These are phyloP conservation scores for Rubroshorea leprosula DNA, from an alignment of 345 rosid genomes.

Conservation along the genomic window DNA sequence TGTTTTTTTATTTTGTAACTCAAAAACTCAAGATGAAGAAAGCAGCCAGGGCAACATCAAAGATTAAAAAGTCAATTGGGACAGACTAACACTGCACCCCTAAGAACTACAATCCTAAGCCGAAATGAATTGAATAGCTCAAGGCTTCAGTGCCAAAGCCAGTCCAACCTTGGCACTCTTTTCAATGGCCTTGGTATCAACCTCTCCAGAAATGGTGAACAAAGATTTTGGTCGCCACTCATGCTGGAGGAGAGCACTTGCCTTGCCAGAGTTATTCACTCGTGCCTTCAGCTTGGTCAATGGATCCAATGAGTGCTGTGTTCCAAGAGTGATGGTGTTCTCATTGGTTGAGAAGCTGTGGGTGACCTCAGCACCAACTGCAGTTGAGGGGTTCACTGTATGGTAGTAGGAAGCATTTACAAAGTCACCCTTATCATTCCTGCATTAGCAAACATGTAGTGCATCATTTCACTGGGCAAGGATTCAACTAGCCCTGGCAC, in stretches of 20 bases:
- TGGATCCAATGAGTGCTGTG: slow-evolving; percentile 72
- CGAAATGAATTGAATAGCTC: slow-evolving; percentile 7
- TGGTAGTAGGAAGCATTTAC: slow-evolving; percentile 76
- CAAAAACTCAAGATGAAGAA: background rate
- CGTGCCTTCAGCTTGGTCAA: slow-evolving; percentile 72
- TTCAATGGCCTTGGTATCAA: slow-evolving; percentile 77
- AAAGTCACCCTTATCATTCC: slow-evolving; percentile 77
- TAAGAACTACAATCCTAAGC: background rate
- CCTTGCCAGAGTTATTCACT: slow-evolving; percentile 64
- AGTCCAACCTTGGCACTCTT: slow-evolving; percentile 84
- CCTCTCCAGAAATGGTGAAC: slow-evolving; percentile 78
- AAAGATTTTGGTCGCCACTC: slow-evolving; percentile 83
- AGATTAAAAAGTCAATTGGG: background rate
- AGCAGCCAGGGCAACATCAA: background rate
- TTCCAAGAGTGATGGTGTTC: slow-evolving; percentile 68
- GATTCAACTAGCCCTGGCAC: background rate
- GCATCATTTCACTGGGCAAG: background rate
- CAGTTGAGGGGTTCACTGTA: slow-evolving; percentile 44
- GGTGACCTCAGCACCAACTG: slow-evolving; percentile 80
- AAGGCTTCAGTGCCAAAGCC: slow-evolving; percentile 83
- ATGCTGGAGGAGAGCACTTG: slow-evolving; percentile 80
- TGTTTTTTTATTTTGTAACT: background rate
- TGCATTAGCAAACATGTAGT: slow-evolving; percentile 19
- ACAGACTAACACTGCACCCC: background rate
- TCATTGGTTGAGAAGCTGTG: slow-evolving; percentile 70